Percentiles rank a stretch among this genome's conserved stretches.
Evolutionary conservation across 345 rosid genomes (phyloP).

Genomic region (Eucalyptus paniculata): DNA sequence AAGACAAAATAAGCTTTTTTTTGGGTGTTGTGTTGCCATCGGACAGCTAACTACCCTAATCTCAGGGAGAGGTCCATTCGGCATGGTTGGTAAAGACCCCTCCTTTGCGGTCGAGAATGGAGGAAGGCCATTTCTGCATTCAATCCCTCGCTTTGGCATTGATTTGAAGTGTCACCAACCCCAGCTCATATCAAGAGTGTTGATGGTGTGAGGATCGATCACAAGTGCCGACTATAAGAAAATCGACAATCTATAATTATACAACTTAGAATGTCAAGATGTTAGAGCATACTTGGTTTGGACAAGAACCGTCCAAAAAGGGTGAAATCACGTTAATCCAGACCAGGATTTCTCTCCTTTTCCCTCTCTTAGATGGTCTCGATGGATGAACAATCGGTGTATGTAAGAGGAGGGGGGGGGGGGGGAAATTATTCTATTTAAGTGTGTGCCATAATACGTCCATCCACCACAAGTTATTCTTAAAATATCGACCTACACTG

Average conservation of each 20-base stretch:
- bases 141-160: not conserved
- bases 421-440: not conserved
- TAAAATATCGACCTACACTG: not conserved
- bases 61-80: not conserved
- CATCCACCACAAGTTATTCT: not conserved
- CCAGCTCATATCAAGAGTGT: not conserved
- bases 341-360: not conserved
- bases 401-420: not conserved
- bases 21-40: not conserved
- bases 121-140: not conserved
- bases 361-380: not conserved
- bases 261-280: not conserved
- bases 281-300: not conserved
- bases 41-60: not conserved
- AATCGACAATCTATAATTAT: not conserved
- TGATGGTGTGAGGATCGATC: not conserved
- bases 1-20: not conserved
- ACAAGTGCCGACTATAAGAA: not conserved
- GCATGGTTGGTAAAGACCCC: not conserved
- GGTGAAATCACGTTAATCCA: not conserved
- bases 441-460: fast-evolving
- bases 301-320: not conserved
- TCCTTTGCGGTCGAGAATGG: not conserved
- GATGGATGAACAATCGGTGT: not conserved
- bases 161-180: not conserved